Base-by-base conservation (phyloP, 768 basidiomycete genomes). In the Pleurotus tuoliensis region DNA sequence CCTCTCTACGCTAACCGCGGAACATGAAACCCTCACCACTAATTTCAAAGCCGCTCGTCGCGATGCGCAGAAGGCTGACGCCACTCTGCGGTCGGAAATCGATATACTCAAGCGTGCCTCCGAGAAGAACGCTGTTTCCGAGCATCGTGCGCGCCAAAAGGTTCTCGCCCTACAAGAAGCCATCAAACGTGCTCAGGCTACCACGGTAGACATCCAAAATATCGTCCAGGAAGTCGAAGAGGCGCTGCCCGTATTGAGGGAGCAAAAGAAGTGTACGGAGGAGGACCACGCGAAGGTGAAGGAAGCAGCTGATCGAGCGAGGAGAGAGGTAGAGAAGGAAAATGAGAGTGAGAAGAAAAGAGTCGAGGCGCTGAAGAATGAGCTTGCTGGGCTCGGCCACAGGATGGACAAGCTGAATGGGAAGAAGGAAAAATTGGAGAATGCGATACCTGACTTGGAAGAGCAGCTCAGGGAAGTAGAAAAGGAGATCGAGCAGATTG, bases 91-190 rank as follows among this genome's bases (percentile, higher is more conserved):
- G 27, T 76, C 85, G 2, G 93, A 96, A 71, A 93, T 96, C 44
- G 90, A 95, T 37, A 79, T 82, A 0, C 43, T 95, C 53, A 91
- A 89, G 67, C 83, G 90, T 3, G 82, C 91, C 1, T 86, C 87
- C 3, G 94, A 96, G 63, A 93, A 92, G 63, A 82, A 88, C 55
- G 73, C 81, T 0, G 78, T 83, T 1, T 79, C 82, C 2, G 95
- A 98, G 67, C 76, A 83, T 20, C 82, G 93, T n/a, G 84, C 87
- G 8, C 84, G 85, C 44, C 94, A 96, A 67, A 95, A 93, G 62
- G 83, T 88, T 8, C 78, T 94, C 9, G 91, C 94, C 1, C 73
- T 96, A 39, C 93, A 95, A 66, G 93, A 96, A 65, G 89, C 92
- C 2, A 86, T 88, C 11, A 93, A 90, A 64, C 85, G 91, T 54